Conservation (phyloP, 345 rosid species). For the Rhodamnia rubescens region DNA sequence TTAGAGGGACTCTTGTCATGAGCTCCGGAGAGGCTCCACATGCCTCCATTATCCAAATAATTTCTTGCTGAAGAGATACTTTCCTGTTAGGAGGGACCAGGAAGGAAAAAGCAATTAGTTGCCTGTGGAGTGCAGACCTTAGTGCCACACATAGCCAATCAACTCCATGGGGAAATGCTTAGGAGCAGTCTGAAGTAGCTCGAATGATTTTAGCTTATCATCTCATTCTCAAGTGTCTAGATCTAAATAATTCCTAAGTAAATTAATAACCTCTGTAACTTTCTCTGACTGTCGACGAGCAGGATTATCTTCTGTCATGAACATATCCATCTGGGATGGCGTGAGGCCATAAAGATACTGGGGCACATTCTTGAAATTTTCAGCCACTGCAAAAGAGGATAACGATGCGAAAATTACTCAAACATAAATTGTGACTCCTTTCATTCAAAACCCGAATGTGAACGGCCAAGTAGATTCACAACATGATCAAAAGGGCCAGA, state of each 20-base stretch:
- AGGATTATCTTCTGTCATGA: constrained; percentile 82
- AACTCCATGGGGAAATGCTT: not conserved
- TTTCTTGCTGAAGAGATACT: constrained; percentile 58
- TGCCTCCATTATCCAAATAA: constrained; percentile 52
- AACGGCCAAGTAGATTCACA: not conserved
- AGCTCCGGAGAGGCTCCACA: constrained; percentile 42
- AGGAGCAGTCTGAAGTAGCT: not conserved
- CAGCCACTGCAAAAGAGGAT: constrained; percentile 43
- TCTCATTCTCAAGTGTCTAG: not conserved
- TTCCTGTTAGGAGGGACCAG: constrained; percentile 31
- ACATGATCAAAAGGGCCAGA: not conserved
- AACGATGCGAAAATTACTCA: not conserved
- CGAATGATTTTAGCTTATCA: not conserved
- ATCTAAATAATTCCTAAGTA: not conserved
- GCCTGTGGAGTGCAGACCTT: not conserved
- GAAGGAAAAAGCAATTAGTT: not conserved
- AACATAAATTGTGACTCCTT: not conserved
- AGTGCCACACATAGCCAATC: not conserved
- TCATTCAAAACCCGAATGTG: not conserved
- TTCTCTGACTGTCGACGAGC: constrained; percentile 47
- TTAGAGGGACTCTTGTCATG: constrained; percentile 31
- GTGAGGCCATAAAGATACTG: constrained; percentile 67
- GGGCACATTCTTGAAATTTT: constrained; percentile 76
- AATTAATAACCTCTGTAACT: constrained; percentile 49
- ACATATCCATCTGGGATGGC: constrained; percentile 81